These are phyloP conservation scores for Diospyros lotus DNA, from an alignment of 148 eudicot species.

Conservation along the genomic window DNA sequence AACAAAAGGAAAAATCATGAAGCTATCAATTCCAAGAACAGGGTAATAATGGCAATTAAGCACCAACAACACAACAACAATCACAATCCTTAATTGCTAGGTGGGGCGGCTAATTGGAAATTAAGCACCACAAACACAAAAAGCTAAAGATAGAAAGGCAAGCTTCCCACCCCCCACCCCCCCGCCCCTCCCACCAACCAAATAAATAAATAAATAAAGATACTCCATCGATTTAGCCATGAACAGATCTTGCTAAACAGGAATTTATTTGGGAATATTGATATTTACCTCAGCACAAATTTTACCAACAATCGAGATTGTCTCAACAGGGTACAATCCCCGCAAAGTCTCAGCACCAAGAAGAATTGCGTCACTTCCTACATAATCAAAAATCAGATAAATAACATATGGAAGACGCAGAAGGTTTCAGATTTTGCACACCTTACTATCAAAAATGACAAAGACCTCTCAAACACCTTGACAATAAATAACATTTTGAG, in stretches of 20 bases:
- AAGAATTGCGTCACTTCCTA: conserved; percentile 98
- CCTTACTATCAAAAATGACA: neutral
- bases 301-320: conserved; percentile 77
- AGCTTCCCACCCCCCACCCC: too few species aligned
- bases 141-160: neutral
- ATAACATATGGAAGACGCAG: neutral
- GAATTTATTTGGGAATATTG: neutral
- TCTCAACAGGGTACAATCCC: conserved; percentile 87
- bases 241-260: neutral
- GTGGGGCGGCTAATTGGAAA: neutral
- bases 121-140: neutral
- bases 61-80: too few species aligned
- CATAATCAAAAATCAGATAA: conserved; percentile 18
- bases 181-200: neutral
- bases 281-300: conserved; percentile 83
- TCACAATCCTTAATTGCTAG: too few species aligned
- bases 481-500: neutral
- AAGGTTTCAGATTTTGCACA: neutral
- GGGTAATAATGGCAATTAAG: too few species aligned
- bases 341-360: conserved; percentile 96
- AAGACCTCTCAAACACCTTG: neutral
- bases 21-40: too few species aligned
- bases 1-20: too few species aligned
- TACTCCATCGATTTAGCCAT: neutral
- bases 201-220: too few species aligned